A percentile compares a stretch with the other conserved stretches of the same genome.
These are phyloP conservation scores for Linanthus parryae DNA, from an alignment of 148 eudicot genomes.

Conservation along the genomic window DNA sequence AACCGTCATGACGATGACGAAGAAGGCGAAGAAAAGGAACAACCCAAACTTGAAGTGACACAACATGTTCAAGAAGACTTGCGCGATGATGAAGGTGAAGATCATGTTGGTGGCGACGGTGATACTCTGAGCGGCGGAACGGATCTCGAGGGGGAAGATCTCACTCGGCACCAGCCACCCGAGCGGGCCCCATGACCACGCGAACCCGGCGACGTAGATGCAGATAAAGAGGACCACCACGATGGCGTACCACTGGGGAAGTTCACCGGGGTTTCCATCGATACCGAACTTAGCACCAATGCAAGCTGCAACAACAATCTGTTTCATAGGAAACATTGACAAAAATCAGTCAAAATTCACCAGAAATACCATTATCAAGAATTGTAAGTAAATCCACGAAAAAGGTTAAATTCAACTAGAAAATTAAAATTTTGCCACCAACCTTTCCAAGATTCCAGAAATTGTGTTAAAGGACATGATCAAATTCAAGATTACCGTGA, in stretches of 20 bases:
- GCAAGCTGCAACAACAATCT: conserved; percentile 55
- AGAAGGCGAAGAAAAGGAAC: conserved; percentile 70
- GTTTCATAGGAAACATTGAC: not conserved
- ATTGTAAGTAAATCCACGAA: too few species aligned
- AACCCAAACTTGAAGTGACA: conserved; percentile 72
- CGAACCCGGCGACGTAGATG: conserved; percentile 66
- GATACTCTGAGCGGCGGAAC: conserved; percentile 72
- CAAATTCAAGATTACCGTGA: too few species aligned
- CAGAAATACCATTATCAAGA: too few species aligned
- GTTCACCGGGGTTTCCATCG: conserved; percentile 27
- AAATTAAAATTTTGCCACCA: too few species aligned
- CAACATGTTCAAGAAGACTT: conserved; percentile 56
- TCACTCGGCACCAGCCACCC: conserved; percentile 86
- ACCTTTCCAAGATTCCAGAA: too few species aligned
- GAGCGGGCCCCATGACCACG: conserved; percentile 93
- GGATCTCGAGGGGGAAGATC: conserved; percentile 77
- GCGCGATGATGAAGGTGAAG: conserved; percentile 66
- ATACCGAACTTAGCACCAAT: conserved; percentile 57
- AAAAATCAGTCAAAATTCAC: not conserved
- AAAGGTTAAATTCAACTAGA: too few species aligned
- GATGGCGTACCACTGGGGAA: conserved; percentile 64
- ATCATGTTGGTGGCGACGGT: conserved; percentile 79
- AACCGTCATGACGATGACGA: conserved; percentile 49
- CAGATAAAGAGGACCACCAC: conserved; percentile 77
- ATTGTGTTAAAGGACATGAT: too few species aligned